Evolutionary conservation across 768 basidiomycete species (phyloP), one percentile per base, ranked within the genome.

Genomic region (Leucosporidium scottii): DNA sequence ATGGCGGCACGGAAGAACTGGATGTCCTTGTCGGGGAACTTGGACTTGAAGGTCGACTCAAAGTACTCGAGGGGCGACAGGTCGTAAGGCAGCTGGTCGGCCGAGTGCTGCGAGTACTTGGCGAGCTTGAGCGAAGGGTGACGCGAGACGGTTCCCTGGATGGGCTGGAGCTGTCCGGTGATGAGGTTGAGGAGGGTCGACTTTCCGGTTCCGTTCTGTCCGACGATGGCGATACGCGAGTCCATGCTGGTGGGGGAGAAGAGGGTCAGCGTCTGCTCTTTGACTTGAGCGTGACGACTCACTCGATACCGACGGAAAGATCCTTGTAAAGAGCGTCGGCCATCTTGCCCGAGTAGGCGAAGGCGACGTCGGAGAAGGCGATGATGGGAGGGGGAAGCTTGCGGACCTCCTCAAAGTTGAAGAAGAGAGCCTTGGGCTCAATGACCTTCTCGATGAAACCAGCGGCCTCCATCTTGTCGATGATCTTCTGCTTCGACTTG

Each of bases 381-480:
- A 98, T 90, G 78, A 96, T 97, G 59, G 94, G 94, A 51, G 94
- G 94, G 1, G 94, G 94, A 12, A 99, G 85, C 79, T 87, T 93
- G 74, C 84, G 83, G 70, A 97, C 85, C 74, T 94, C 92, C 79
- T 98, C 94, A 75, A 98, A 99, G 84, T 94, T 87, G 85, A 98
- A 99, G 60, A 85, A 82, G 44, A 99, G 82, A 21, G 85, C 85
- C 74, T 84, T 86, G 47, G 84, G 82, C 5, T 78, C 78, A 76
- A 93, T 91, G 66, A 96, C 81, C 81, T 91, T 92, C 80, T 99
- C 91, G 77, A 99, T 84, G 53, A 99, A 83, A 70, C 94, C 94
- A 20, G 93, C 94, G 31, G 94, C 94, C 83, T 99, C 96, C 94
- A 99, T 99, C 85, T 99, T 99, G 83, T 99, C 94, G 80, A 99